Conservation (phyloP, 1,139 yeast genomes). For the Candida sanyaensis region DNA sequence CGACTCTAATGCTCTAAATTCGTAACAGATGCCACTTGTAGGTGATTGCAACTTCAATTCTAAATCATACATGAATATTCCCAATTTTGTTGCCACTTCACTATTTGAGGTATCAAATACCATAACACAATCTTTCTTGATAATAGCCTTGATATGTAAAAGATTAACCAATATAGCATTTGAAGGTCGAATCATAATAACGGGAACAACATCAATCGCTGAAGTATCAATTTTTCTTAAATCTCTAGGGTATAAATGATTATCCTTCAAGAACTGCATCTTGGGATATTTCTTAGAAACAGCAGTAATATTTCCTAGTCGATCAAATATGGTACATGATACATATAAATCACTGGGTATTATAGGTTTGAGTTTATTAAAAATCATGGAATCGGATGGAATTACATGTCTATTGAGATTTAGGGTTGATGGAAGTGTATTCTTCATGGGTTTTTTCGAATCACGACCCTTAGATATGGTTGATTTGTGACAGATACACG, state of each 20-base stretch:
- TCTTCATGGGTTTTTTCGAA: neutral
- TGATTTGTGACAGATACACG: neutral
- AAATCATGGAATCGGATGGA: conserved; percentile 9
- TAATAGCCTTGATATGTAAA: conserved; percentile 82
- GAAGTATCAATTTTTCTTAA: conserved; percentile 87
- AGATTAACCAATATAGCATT: conserved; percentile 79
- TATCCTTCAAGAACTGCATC: conserved; percentile 70
- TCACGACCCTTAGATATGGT: neutral
- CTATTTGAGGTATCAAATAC: conserved; percentile 75
- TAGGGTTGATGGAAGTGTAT: neutral
- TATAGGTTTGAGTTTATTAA: conserved; percentile 50
- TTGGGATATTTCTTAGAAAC: conserved; percentile 80
- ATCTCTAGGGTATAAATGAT: conserved; percentile 80
- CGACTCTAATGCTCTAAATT: conserved; percentile 86
- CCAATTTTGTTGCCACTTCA: conserved; percentile 58
- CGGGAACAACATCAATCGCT: conserved; percentile 85
- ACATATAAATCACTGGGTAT: conserved; percentile 60
- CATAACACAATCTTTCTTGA: conserved; percentile 77
- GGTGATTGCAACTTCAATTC: conserved; percentile 70
- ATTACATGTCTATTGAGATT: neutral
- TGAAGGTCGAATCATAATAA: conserved; percentile 71
- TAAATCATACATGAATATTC: conserved; percentile 82
- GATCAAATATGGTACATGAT: conserved; percentile 74
- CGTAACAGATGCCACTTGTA: conserved; percentile 51
- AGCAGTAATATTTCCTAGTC: conserved; percentile 67